Conservation (phyloP, 225 moss, liverwort and hornwort genomes). For the Bryum argenteum region DNA sequence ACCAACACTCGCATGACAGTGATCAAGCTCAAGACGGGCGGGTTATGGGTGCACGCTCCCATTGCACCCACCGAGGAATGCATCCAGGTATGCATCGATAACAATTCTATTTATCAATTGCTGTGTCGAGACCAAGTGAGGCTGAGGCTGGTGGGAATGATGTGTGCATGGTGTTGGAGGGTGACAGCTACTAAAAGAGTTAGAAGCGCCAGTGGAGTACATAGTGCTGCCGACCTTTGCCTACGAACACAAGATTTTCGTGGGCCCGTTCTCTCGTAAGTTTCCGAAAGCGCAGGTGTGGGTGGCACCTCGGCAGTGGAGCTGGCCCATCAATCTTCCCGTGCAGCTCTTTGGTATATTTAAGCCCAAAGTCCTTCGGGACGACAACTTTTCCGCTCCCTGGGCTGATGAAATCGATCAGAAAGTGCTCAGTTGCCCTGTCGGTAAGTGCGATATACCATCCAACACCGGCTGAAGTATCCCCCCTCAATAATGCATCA, state of each 20-base stretch:
- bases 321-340: slow-evolving; percentile 96
- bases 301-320: slow-evolving; percentile 99
- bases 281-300: slow-evolving; percentile 92
- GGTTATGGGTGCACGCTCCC: slow-evolving; percentile 97
- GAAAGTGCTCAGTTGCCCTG: slow-evolving; percentile 88
- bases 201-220: slow-evolving; percentile 85
- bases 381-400: slow-evolving; percentile 62
- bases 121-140: neutral
- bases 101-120: neutral
- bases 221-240: slow-evolving; percentile 96
- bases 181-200: slow-evolving; percentile 98
- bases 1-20: slow-evolving; percentile 99
- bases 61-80: slow-evolving; percentile 91
- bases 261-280: slow-evolving; percentile 93
- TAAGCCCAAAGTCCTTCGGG: slow-evolving; percentile 65
- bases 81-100: slow-evolving; percentile 71
- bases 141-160: slow-evolving; percentile 68
- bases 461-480: no score
- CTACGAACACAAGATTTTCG: slow-evolving; percentile 98
- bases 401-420: slow-evolving; percentile 96
- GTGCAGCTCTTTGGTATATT: slow-evolving; percentile 95
- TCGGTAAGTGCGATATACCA: slow-evolving; percentile 62
- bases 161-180: slow-evolving; percentile 73
- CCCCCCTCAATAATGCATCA: no score
- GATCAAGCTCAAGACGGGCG: slow-evolving; percentile 88